Conservation (phyloP, 2,329 filamentous ascomycete species). For the Amauroascus verrucosus region DNA sequence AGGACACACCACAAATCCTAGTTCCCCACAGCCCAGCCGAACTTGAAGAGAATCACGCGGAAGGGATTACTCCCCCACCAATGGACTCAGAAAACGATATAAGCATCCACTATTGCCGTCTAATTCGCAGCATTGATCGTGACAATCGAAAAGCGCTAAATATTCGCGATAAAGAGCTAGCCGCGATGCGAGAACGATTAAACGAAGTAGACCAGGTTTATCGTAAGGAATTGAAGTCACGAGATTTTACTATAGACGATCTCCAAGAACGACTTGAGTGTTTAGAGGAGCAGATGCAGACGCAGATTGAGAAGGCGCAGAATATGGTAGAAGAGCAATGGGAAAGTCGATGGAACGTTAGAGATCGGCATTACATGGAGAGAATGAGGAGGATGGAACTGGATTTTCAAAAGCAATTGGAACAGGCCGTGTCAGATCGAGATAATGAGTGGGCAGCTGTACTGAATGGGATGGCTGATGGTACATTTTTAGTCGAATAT, state of each 20-base stretch:
- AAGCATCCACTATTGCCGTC: constrained; percentile 22
- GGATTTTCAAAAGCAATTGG: constrained; percentile 17
- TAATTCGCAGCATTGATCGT: constrained; percentile 26
- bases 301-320: constrained; percentile 23
- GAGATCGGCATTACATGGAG: constrained; percentile 22
- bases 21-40: constrained; percentile 13
- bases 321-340: constrained; percentile 29
- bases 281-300: constrained; percentile 20
- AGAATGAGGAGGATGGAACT: constrained; percentile 20
- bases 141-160: constrained; percentile 24
- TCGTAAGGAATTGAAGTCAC: constrained; percentile 23
- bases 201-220: constrained; percentile 27
- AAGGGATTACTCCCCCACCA: constrained; percentile 18
- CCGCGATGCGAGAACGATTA: constrained; percentile 21
- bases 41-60: constrained; percentile 18
- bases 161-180: constrained; percentile 23
- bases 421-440: constrained; percentile 17
- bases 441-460: constrained; percentile 19
- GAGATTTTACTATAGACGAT: constrained; percentile 25
- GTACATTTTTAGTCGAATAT: constrained; percentile 14
- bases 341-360: constrained; percentile 29
- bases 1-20: not conserved
- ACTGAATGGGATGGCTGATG: constrained; percentile 15
- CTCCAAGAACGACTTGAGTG: constrained; percentile 19
- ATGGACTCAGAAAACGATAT: constrained; percentile 26